phyloP scores from a whole-genome alignment of 495 filamentous ascomycete genomes.

The Talaromyces stipitatus region DNA sequence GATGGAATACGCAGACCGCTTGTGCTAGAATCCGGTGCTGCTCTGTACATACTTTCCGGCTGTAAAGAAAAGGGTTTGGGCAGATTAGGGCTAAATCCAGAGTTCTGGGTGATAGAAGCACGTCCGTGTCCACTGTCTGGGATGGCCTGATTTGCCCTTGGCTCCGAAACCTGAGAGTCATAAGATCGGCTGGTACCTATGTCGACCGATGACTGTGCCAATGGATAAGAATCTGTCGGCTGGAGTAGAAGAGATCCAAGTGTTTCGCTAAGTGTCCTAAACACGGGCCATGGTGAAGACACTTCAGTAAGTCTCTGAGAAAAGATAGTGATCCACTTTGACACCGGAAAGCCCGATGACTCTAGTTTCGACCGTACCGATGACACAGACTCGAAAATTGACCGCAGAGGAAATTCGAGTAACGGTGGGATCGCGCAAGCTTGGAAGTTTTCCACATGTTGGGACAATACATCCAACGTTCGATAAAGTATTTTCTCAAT shows the following conservation, averaged over 20 bases:
- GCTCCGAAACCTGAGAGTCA: neutral
- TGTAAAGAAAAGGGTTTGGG: neutral
- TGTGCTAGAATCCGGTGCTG: neutral
- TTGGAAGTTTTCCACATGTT: conserved; percentile 40
- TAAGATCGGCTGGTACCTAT: neutral
- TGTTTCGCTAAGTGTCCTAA: conserved; percentile 22
- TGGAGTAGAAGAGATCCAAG: conserved; percentile 17
- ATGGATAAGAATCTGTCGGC: neutral
- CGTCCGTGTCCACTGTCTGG: neutral
- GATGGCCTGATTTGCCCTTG: neutral
- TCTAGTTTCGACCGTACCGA: conserved; percentile 26
- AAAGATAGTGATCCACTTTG: conserved; percentile 31
- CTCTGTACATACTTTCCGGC: neutral
- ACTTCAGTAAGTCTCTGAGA: conserved; percentile 23
- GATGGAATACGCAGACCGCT: neutral
- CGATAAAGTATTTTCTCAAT: conserved; percentile 38
- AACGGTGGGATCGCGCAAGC: conserved; percentile 40
- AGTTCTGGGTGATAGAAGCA: neutral
- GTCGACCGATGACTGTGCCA: neutral
- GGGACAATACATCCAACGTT: conserved; percentile 33
- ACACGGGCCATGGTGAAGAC: conserved; percentile 28
- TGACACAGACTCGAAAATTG: conserved; percentile 31
- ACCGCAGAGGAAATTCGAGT: conserved; percentile 34
- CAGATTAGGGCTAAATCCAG: neutral
- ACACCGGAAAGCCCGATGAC: conserved; percentile 29